Evolutionary conservation across 176 grass and related monocot species (phyloP).

Genomic region (Thinopyrum elongatum): DNA sequence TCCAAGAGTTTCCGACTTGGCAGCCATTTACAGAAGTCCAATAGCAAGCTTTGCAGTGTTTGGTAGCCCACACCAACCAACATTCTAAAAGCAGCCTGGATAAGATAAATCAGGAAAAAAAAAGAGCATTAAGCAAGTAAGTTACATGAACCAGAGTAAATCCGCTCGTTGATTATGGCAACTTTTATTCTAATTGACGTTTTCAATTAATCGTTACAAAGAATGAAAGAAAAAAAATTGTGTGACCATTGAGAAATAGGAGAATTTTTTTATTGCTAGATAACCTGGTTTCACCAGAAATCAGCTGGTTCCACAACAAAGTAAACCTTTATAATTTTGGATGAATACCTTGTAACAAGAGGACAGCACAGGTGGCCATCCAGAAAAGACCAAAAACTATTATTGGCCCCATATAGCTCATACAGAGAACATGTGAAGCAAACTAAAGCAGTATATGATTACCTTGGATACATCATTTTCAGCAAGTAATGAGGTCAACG

Average conservation of each 20-base stretch:
- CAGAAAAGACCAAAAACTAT: slow-evolving; percentile 22
- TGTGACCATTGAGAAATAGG: not conserved
- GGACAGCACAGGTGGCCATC: not conserved
- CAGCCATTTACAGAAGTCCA: slow-evolving; percentile 96
- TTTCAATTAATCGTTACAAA: slow-evolving; percentile 3
- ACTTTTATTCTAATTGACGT: not conserved
- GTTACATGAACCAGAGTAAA: slow-evolving; percentile 1
- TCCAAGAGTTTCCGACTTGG: slow-evolving; percentile 71
- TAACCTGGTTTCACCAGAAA: slow-evolving; percentile 10
- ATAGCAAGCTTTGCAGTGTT: slow-evolving; percentile 85
- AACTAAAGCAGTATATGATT: slow-evolving; percentile 37
- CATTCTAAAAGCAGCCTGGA: slow-evolving; percentile 82
- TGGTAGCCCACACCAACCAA: slow-evolving; percentile 90
- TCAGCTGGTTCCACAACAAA: slow-evolving; percentile 4
- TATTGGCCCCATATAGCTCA: slow-evolving; percentile 2
- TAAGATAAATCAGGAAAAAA: slow-evolving; percentile 32
- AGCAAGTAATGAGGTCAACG: slow-evolving; percentile 74
- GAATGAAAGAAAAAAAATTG: not conserved
- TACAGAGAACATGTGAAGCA: not conserved
- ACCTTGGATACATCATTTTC: slow-evolving; percentile 88
- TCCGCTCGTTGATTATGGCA: not conserved
- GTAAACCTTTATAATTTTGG: not conserved
- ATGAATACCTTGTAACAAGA: slow-evolving; percentile 15
- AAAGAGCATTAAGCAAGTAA: slow-evolving; percentile 27
- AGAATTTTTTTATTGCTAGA: not conserved